phyloP scores from a whole-genome alignment of 192 early-diverging fungal species.

The Backusella tarrabulga region DNA sequence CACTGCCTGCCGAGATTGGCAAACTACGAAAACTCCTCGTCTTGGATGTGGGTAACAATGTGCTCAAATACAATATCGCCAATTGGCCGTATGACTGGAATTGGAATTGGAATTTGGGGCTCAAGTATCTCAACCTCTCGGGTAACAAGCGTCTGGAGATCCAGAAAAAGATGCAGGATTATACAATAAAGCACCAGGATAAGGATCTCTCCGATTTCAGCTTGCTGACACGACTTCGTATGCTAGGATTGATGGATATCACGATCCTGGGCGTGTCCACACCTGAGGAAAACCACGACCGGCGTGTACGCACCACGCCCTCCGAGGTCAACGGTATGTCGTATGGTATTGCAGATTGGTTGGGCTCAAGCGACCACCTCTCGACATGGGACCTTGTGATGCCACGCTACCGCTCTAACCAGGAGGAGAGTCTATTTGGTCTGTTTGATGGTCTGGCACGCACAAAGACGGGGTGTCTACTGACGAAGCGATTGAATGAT shows the following conservation, averaged over 20 bases:
- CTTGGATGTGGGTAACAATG: constrained; percentile 87
- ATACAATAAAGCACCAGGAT: constrained; percentile 30
- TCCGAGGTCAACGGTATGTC: constrained; percentile 82
- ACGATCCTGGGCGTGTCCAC: constrained; percentile 74
- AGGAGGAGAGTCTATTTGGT: constrained; percentile 88
- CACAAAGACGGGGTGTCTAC: constrained; percentile 47
- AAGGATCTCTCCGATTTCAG: constrained; percentile 74
- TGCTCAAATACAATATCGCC: constrained; percentile 88
- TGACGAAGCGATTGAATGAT: constrained; percentile 72
- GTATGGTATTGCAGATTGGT: constrained; percentile 85
- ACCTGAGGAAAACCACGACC: constrained; percentile 81
- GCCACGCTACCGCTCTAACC: constrained; percentile 75
- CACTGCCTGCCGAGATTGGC: constrained; percentile 85
- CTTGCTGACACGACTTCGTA: constrained; percentile 70
- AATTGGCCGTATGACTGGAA: constrained; percentile 98
- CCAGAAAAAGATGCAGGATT: constrained; percentile 57
- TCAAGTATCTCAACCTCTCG: constrained; percentile 90
- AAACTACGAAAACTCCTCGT: constrained; percentile 76
- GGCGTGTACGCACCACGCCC: constrained; percentile 80
- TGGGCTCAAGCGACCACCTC: constrained; percentile 67
- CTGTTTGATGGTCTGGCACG: constrained; percentile 74
- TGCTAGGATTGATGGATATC: constrained; percentile 90
- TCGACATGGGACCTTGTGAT: constrained; percentile 85
- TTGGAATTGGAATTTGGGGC: constrained; percentile 91
- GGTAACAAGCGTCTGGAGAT: constrained; percentile 90